Evolutionary conservation across 441 rosid species (phyloP).

Genomic region (Euphorbia corollata): DNA sequence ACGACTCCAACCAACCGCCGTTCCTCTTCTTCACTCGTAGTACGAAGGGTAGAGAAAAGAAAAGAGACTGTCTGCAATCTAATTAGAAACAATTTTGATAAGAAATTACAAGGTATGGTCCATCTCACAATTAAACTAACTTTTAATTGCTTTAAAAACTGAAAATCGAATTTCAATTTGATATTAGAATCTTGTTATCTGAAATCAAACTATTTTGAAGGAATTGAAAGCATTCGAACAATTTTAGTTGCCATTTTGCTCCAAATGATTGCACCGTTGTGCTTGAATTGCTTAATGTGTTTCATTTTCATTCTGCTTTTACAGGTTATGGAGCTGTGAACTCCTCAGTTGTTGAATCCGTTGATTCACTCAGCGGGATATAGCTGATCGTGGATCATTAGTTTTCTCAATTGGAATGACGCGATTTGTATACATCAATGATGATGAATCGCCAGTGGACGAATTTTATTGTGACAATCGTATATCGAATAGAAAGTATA

Average conservation of each 20-base stretch:
- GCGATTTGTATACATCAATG: slow-evolving; percentile 82
- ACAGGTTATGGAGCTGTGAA: slow-evolving; percentile 22
- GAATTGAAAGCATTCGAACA: neutral
- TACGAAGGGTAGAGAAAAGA: neutral
- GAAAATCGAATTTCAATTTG: neutral
- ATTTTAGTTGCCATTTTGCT: neutral
- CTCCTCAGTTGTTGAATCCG: neutral
- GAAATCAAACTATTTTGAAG: neutral
- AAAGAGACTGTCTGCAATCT: neutral
- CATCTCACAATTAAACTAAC: neutral
- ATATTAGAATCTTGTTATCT: neutral
- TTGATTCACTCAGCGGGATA: neutral
- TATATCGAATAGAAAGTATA: slow-evolving; percentile 85
- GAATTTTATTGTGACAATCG: slow-evolving; percentile 76
- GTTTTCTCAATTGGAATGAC: slow-evolving; percentile 35
- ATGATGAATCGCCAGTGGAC: slow-evolving; percentile 52
- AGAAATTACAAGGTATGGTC: slow-evolving; percentile 4
- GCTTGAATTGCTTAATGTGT: neutral
- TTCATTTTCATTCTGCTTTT: neutral
- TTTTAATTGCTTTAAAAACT: neutral
- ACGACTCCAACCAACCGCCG: slow-evolving; percentile 11
- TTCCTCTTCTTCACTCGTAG: slow-evolving; percentile 6
- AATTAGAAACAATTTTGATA: neutral
- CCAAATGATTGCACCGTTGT: neutral
- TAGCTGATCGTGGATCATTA: slow-evolving; percentile 13